Evolutionary conservation across 768 basidiomycete species (phyloP).

Genomic region (Lactarius hatsudake): DNA sequence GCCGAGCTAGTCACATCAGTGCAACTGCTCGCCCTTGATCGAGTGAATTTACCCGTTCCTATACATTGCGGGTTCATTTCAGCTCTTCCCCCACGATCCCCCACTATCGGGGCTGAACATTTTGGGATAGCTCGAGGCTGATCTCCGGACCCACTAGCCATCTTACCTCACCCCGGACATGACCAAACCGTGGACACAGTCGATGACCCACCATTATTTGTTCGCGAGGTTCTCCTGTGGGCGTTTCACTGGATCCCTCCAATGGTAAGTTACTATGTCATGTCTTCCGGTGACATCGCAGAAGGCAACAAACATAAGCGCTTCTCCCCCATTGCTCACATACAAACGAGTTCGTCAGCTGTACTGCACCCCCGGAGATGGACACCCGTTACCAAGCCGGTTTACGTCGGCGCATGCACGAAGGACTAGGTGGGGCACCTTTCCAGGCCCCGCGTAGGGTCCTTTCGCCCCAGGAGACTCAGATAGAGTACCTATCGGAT

Average conservation of each 20-base stretch:
- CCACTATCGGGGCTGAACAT: constrained; percentile 33
- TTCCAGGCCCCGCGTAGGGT: constrained; percentile 33
- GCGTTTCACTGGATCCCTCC: constrained; percentile 37
- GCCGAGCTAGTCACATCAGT: constrained; percentile 37
- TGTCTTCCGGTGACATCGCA: constrained; percentile 32
- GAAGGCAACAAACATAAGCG: constrained; percentile 34
- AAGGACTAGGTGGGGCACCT: constrained; percentile 34
- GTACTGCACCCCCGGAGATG: constrained; percentile 22
- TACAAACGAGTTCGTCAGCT: background rate
- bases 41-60: background rate
- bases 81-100: constrained; percentile 33
- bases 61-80: constrained; percentile 37
- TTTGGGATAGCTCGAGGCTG: constrained; percentile 33
- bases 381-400: constrained; percentile 35
- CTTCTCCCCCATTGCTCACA: background rate
- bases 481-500: background rate
- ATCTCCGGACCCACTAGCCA: constrained; percentile 23
- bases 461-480: constrained; percentile 34
- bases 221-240: constrained; percentile 32
- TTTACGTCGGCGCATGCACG: constrained; percentile 39
- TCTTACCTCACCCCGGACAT: constrained; percentile 35
- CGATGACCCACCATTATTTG: background rate
- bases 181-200: background rate
- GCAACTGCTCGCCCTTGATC: background rate
- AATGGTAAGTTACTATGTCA: constrained; percentile 38